phyloP scores from a whole-genome alignment of 129 eudicot species.

The Heracleum sosnowskyi region DNA sequence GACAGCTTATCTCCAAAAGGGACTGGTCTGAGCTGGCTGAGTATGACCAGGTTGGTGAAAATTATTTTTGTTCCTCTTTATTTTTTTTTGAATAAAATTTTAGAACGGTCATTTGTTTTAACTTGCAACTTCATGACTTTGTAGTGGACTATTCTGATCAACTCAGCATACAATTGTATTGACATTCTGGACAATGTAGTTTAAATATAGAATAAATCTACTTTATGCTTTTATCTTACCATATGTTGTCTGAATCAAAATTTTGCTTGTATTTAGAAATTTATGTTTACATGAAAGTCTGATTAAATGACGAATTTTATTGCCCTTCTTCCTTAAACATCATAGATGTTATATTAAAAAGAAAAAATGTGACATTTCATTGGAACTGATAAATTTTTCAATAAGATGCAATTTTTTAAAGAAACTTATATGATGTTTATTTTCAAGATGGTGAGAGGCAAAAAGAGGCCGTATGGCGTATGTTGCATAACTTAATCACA shows the following conservation, averaged over 20 bases:
- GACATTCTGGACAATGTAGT: not conserved
- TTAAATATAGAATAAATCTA: too few species aligned
- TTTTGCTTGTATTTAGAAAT: not conserved
- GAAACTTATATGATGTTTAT: not conserved
- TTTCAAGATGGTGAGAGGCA: not conserved
- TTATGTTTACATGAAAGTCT: not conserved
- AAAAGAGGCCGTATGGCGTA: not conserved
- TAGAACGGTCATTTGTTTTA: not conserved
- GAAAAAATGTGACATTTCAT: not conserved
- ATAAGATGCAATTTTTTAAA: too few species aligned
- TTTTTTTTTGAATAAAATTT: not conserved
- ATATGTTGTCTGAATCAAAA: not conserved
- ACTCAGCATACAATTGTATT: not conserved
- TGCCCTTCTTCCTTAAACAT: not conserved
- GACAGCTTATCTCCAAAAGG: constrained; percentile 55
- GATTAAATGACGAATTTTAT: too few species aligned
- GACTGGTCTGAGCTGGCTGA: constrained; percentile 68
- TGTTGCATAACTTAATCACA: not conserved
- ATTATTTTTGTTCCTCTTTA: not conserved
- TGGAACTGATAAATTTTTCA: too few species aligned
- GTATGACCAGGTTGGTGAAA: constrained; percentile 61
- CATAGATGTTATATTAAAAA: not conserved
- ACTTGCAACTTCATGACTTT: not conserved
- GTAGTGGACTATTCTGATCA: not conserved
- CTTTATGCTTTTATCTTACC: not conserved